These are phyloP conservation scores for Raphidocelis subcapitata DNA, from an alignment of 139 green algal species.

Conservation along the genomic window DNA sequence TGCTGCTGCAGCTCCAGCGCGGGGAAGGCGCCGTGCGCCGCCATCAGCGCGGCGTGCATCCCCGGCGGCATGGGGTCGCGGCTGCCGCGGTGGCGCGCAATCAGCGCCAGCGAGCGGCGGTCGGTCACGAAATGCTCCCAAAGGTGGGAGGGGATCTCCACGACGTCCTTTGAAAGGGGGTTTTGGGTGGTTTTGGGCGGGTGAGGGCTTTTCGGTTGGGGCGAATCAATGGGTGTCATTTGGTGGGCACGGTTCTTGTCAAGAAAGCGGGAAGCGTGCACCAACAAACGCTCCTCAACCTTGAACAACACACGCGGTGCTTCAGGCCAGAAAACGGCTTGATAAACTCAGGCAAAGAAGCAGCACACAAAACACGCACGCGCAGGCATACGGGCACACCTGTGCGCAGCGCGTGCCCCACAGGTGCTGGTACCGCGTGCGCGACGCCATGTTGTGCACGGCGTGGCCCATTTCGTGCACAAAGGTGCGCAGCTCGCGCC, in stretches of 20 bases:
- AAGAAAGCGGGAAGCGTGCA: too few relatives aligned
- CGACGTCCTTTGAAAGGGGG: constrained; percentile 66
- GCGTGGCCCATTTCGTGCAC: constrained; percentile 94
- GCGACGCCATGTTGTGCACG: constrained; percentile 78
- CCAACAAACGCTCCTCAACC: too few relatives aligned
- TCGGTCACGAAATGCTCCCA: constrained; percentile 76
- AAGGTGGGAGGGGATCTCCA: constrained; percentile 89
- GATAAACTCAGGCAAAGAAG: too few relatives aligned
- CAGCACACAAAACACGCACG: too few relatives aligned
- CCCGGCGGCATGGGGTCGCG: constrained; percentile 20
- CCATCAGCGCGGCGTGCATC: constrained; percentile 12
- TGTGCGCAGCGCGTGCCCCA: constrained; percentile 56
- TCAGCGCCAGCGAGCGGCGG: constrained; percentile 35
- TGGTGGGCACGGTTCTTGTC: too few relatives aligned
- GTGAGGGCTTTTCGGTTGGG: too few relatives aligned
- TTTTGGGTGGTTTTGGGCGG: too few relatives aligned
- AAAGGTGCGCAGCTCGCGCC: constrained; percentile 70
- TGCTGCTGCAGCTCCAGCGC: constrained; percentile 72
- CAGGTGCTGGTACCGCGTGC: constrained; percentile 86
- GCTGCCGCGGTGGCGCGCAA: constrained; percentile 19
- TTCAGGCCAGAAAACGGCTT: too few relatives aligned
- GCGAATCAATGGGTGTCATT: too few relatives aligned
- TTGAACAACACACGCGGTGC: too few relatives aligned
- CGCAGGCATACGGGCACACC: too few relatives aligned
- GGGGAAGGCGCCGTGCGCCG: constrained; percentile 32